Evolutionary conservation across 805 yeast genomes (phyloP), one percentile per base, ranked within the genome.

Genomic region (Scheffersomyces coipomensis): DNA sequence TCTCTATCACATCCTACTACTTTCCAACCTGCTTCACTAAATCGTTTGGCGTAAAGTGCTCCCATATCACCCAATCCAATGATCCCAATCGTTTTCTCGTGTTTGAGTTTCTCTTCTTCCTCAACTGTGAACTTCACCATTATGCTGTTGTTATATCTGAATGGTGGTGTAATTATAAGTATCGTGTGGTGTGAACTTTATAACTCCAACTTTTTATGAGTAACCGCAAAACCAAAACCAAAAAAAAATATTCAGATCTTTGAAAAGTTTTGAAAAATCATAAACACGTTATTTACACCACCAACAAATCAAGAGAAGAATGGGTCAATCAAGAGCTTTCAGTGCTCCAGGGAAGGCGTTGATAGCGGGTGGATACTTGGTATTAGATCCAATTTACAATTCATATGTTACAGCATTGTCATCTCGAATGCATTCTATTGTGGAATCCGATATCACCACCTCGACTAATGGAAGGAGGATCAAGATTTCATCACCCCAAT

Each of bases 11-110:
- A 88, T 3, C 95, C 96, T 35, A 85, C 81, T 2, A 89, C 96
- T 23, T 58, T 75, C 96, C 96, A 88, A 2, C 97, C 97, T 2
- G 88, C 90, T 37, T 75, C 73, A 21, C 87, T 71, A 52, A 93
- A 83, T 38, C 83, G 65, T 16, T 74, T 70, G 40, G 98, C 97
- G 55, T 93, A 93, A 52, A 93, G 64, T 26, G 78, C 66, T 6
- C 99, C 99, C 99, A 93, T 93, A 60, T 91, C 98, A 22, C 99
- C 99, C 25, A 91, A 75, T 2, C 99, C 99, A 43, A 93, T 90
- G 47, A 93, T 85, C 2, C 99, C 99, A 33, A 93, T 76, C 16
- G 70, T 71, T 56, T 83, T 84, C 16, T 68, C 46, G 11, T 39
- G n/a, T 37, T 57, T 43, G 19, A 51, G 48, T 15, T 34, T 22